Conservation (phyloP, 2,329 filamentous ascomycete genomes). For the Xylariaceae sp. region DNA sequence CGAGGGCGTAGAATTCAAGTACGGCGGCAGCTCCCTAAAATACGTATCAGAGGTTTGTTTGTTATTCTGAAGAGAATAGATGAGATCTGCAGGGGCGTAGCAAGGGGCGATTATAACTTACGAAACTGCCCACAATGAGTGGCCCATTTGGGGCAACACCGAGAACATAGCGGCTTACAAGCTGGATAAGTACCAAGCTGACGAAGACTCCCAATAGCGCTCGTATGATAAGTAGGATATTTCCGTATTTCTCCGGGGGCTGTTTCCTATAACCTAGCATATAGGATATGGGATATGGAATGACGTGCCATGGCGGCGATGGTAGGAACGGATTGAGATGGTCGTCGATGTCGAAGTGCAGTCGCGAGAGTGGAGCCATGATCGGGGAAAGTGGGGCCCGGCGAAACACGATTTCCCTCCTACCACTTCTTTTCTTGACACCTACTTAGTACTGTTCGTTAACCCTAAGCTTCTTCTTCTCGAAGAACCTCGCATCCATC, state of each 20-base stretch:
- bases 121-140: slow-evolving; percentile 72
- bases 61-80: neutral
- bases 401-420: too few relatives aligned
- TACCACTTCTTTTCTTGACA: neutral
- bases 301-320: slow-evolving; percentile 63
- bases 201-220: slow-evolving; percentile 69
- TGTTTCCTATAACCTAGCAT: slow-evolving; percentile 68
- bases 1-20: slow-evolving; percentile 74
- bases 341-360: slow-evolving; percentile 77
- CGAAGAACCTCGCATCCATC: neutral
- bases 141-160: slow-evolving; percentile 60
- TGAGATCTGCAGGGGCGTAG: neutral
- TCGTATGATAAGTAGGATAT: slow-evolving; percentile 65
- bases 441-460: too few relatives aligned
- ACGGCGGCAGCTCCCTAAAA: slow-evolving; percentile 73
- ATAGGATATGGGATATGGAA: slow-evolving; percentile 71
- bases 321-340: slow-evolving; percentile 75
- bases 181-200: slow-evolving; percentile 64
- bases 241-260: slow-evolving; percentile 54
- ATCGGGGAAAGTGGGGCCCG: neutral
- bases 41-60: neutral
- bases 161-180: slow-evolving; percentile 60
- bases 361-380: slow-evolving; percentile 35
- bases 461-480: too few relatives aligned
- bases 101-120: slow-evolving; percentile 51